phyloP scores from a whole-genome alignment of 2,329 filamentous ascomycete species.

The Nemania sp. region DNA sequence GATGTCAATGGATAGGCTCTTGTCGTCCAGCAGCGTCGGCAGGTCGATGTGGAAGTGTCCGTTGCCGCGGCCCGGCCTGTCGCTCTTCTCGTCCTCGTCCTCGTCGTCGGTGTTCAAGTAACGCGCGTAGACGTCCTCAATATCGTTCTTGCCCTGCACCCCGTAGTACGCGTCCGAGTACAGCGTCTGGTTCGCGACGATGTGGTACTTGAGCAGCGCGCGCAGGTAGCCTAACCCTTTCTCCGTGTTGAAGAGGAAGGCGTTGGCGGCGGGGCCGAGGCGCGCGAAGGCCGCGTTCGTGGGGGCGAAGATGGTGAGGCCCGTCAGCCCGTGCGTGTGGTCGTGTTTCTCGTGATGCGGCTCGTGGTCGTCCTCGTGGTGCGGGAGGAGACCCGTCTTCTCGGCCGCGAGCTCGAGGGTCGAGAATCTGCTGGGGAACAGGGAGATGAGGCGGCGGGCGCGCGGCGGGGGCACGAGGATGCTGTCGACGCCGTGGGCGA shows the following conservation, averaged over 20 bases:
- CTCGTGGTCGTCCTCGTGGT: conserved; percentile 17
- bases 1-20: conserved; percentile 73
- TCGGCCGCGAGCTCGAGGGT: conserved; percentile 75
- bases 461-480: conserved; percentile 78
- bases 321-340: conserved; percentile 53
- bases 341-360: too few species aligned
- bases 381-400: conserved; percentile 69
- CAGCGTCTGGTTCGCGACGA: conserved; percentile 42
- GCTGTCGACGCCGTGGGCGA: conserved; percentile 77
- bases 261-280: conserved; percentile 74
- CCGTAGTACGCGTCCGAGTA: conserved; percentile 85
- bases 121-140: neutral
- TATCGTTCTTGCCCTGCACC: conserved; percentile 18
- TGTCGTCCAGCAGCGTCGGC: conserved; percentile 70
- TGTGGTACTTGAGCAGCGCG: conserved; percentile 58
- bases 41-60: conserved; percentile 71
- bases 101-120: conserved; percentile 34
- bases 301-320: conserved; percentile 81
- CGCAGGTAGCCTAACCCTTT: conserved; percentile 75
- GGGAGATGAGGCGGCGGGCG: conserved; percentile 53
- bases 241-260: conserved; percentile 80
- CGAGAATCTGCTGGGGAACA: conserved; percentile 77
- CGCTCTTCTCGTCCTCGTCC: neutral
- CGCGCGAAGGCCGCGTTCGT: conserved; percentile 78
- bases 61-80: conserved; percentile 32